Base-by-base conservation (phyloP, 805 yeast genomes). In the Yamadazyma ubonensis region DNA sequence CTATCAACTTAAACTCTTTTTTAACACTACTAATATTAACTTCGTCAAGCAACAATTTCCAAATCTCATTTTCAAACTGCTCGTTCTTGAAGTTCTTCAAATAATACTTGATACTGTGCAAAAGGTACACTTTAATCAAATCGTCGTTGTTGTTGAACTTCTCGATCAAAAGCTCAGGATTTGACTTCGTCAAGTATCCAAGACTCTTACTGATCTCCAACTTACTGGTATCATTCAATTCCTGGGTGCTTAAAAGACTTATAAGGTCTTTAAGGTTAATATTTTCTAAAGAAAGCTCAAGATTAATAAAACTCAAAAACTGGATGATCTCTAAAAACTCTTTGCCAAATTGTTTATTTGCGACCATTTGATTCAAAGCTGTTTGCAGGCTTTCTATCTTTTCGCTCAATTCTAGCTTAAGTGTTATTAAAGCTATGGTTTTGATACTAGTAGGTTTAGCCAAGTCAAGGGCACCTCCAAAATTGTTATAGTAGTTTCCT, bases 141-240 rank as follows among this genome's bases (percentile, higher is more conserved):
- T 21, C 46, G 29, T 23, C 47, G 29, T 43, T 46, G 17, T 42
- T 34, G 15, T 42, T 30, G 22, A 41, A 46, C 22, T 48, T 41
- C 11, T 57, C 46, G 25, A 79, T 48, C 34, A 79, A 55, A 2
- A 42, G 30, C 6, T 26, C 33, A 0, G 70, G 63, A n/a, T 77
- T 51, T 40, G 71, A 67, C 4, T 46, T 54, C 1, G 55, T 50
- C 5, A 70, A 50, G 44, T 76, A 67, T 1, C 86, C 83, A 20
- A 79, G 53, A 0, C 82, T 67, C 35, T 71, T 69, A 1, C 83
- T 74, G 1, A 83, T 70, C 16, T 76, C 75, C 6, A 65, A 46
- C 38, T 67, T 67, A 4, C 73, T 52, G 4, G 55, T 41, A 6
- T 59, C 59, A 26, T 71, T 73, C 8, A 65, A 55, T 3, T 47